A percentile compares a stretch with the other conserved stretches of the same genome.
These are phyloP conservation scores for Eucalyptus rudis DNA, from an alignment of 345 rosid genomes.

Conservation along the genomic window DNA sequence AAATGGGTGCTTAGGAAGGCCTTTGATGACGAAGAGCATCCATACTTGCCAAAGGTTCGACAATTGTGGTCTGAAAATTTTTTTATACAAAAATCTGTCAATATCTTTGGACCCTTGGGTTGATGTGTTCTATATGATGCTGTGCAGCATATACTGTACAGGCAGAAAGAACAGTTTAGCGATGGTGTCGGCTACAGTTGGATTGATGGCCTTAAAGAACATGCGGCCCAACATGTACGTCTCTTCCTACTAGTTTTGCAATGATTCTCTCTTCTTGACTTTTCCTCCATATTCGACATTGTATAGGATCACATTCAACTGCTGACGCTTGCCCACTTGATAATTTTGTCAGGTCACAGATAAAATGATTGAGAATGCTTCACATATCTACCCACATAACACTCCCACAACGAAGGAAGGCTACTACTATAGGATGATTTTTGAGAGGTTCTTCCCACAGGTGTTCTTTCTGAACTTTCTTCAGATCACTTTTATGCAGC, in stretches of 20 bases:
- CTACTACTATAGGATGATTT: conserved; percentile 79
- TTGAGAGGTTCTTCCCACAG: conserved; percentile 94
- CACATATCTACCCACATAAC: conserved; percentile 61
- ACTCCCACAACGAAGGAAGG: conserved; percentile 86
- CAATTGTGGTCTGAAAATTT: neutral
- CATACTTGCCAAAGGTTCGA: conserved; percentile 75
- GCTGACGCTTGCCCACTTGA: neutral
- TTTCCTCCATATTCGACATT: neutral
- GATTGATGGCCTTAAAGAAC: conserved; percentile 94
- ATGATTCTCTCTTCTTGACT: neutral
- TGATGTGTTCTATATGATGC: neutral
- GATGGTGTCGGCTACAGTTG: conserved; percentile 97
- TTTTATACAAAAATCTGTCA: neutral
- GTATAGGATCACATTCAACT: neutral
- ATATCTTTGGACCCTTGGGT: neutral
- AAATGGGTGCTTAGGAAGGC: conserved; percentile 86
- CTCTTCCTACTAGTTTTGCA: neutral
- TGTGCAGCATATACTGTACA: conserved; percentile 73
- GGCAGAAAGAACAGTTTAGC: conserved; percentile 96
- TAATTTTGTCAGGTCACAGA: conserved; percentile 50
- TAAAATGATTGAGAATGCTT: conserved; percentile 75
- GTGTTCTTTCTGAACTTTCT: conserved; percentile 1
- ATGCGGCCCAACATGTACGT: conserved; percentile 58
- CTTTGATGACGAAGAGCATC: conserved; percentile 72
- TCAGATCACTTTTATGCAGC: neutral